These are phyloP conservation scores for Tuber indicum DNA, from an alignment of 495 filamentous ascomycete species.

Conservation along the genomic window DNA sequence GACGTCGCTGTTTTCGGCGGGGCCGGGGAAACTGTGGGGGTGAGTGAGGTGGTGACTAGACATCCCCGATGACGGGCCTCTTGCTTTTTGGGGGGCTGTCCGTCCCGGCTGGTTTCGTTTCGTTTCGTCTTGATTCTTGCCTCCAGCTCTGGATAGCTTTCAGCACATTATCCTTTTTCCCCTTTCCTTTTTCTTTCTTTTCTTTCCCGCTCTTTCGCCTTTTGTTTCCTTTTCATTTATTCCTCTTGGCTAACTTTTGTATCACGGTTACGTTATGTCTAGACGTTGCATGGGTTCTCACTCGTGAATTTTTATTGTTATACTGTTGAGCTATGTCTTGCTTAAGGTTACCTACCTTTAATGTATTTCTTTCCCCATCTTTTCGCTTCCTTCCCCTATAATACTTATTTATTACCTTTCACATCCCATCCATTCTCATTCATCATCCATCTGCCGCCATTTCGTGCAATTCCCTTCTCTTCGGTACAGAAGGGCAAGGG, in stretches of 20 bases:
- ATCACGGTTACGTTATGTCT: background rate
- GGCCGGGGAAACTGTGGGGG: slow-evolving; percentile 20
- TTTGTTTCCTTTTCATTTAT: background rate
- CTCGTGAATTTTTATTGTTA: background rate
- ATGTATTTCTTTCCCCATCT: background rate
- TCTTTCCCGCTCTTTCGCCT: background rate
- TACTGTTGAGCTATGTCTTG: background rate
- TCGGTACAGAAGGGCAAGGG: background rate
- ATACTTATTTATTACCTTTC: background rate
- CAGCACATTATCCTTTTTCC: background rate
- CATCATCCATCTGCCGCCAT: background rate
- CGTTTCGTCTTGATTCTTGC: background rate
- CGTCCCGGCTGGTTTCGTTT: background rate
- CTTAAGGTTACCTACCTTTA: background rate
- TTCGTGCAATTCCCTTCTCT: background rate
- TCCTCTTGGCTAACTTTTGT: background rate
- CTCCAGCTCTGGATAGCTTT: background rate
- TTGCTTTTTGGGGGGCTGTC: background rate
- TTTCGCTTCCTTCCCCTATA: background rate
- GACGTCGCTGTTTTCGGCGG: slow-evolving; percentile 25
- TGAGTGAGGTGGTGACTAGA: background rate
- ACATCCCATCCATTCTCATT: background rate
- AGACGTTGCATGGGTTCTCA: slow-evolving; percentile 1
- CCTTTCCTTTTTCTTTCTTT: background rate
- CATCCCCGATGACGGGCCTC: background rate